phyloP scores from a whole-genome alignment of 805 yeast species.

The Teunomyces kruisii region DNA sequence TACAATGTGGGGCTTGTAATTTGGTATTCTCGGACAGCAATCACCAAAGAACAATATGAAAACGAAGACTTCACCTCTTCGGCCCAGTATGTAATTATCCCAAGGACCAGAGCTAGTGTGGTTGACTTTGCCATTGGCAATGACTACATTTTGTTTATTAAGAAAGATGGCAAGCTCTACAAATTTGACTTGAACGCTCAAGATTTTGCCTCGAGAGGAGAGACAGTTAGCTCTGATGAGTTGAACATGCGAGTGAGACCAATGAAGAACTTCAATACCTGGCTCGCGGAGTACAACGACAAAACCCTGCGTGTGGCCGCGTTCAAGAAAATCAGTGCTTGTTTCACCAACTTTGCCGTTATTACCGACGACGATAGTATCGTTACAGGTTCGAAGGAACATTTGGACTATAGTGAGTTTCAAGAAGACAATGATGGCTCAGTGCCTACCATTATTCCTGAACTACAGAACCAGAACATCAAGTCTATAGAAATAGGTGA shows the following conservation, averaged over 20 bases:
- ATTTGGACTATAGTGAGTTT: constrained; percentile 10
- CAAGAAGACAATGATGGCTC: constrained; percentile 10
- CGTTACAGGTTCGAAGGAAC: constrained; percentile 34
- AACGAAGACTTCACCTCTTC: constrained; percentile 13
- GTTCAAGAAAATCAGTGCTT: constrained; percentile 54
- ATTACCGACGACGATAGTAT: constrained; percentile 54
- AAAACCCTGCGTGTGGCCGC: constrained; percentile 21
- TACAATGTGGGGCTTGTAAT: constrained; percentile 53
- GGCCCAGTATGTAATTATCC: constrained; percentile 44
- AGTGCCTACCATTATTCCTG: constrained; percentile 35
- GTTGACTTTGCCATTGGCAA: constrained; percentile 58
- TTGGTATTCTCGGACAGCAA: constrained; percentile 46
- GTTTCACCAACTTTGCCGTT: constrained; percentile 52
- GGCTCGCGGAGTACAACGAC: constrained; percentile 23
- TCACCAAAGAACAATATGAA: constrained; percentile 19
- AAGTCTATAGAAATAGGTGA: constrained; percentile 68
- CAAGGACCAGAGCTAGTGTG: constrained; percentile 38
- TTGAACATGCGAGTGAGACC: constrained; percentile 8
- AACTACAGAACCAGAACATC: constrained; percentile 48
- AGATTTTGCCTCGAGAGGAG: constrained; percentile 9
- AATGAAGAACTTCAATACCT: constrained; percentile 29
- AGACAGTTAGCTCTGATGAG: constrained; percentile 7
- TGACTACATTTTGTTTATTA: constrained; percentile 51
- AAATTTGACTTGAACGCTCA: constrained; percentile 30
- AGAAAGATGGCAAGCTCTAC: constrained; percentile 41